phyloP scores from a whole-genome alignment of 805 yeast species.

The Candida odintsovae region DNA sequence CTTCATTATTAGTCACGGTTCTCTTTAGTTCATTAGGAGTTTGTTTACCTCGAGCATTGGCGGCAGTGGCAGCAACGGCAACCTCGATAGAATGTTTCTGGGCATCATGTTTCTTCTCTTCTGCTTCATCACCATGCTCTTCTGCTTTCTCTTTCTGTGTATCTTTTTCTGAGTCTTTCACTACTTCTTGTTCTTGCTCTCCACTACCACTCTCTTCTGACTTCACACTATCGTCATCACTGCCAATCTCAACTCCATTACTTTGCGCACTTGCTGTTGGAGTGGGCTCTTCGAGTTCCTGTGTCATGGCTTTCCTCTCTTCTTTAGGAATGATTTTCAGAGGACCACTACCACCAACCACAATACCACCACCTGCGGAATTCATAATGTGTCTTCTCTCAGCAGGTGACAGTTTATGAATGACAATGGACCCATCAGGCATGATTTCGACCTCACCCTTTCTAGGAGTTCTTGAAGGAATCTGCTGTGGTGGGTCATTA shows the following conservation, averaged over 20 bases:
- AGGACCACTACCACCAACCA: conserved; percentile 75
- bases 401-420: conserved; percentile 50
- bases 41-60: conserved; percentile 30
- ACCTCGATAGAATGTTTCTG: conserved; percentile 26
- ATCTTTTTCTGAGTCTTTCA: no score
- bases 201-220: conserved; percentile 1
- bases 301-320: conserved; percentile 10
- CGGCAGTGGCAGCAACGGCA: conserved; percentile 34
- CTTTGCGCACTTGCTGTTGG: background rate
- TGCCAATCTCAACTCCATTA: background rate
- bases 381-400: conserved; percentile 41
- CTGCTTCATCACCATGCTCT: no score
- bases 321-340: conserved; percentile 35
- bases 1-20: conserved; percentile 29
- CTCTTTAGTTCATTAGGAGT: conserved; percentile 27
- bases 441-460: conserved; percentile 72
- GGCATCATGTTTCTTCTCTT: conserved; percentile 1
- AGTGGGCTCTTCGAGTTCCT: background rate
- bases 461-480: conserved; percentile 80
- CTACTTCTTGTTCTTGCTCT: no score
- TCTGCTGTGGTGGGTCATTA: conserved; percentile 90
- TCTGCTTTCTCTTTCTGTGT: no score
- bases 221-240: background rate
- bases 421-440: conserved; percentile 46
- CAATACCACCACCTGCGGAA: conserved; percentile 58